Evolutionary conservation across 2,329 filamentous ascomycete species (phyloP), one percentile per base, ranked within the genome.

Genomic region (Metarhizium album): DNA sequence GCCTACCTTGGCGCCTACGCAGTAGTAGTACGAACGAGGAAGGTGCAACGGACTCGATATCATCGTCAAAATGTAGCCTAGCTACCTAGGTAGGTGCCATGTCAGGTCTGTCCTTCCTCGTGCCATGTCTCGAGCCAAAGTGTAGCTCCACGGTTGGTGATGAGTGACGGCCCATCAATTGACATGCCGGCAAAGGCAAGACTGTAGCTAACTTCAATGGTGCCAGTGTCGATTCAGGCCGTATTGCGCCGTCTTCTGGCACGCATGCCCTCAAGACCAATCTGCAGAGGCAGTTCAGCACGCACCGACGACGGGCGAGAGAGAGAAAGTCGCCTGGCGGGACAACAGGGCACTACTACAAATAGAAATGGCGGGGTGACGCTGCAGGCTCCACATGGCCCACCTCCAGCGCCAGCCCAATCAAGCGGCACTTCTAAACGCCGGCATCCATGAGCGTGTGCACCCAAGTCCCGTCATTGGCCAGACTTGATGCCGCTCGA

Each of bases 381-480:
- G 33, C 16, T 35, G 33, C 33, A 35, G 33, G 33, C 14, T 9
- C 27, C 22, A 2, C 3, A 8, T 5, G 40, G n/a, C 8, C 40
- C 40, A 3, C 13, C 40, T 18, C 35, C 27, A 42, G 13, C 52
- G 50, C 46, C 24, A 45, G 51, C 20, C 58, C 58, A 58, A 59
- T 59, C 49, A 60, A 42, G 46, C 50, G 52, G 33, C 50, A 43
- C 49, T 23, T 42, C 40, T 60, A 60, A 55, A 58, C 58, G 58
- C 58, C 57, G 53, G 53, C 55, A 50, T 49, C 49, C 37, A 27
- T 27, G 31, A 33, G 43, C 46, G 49, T 46, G 23, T 23, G 42
- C 5, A 35, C n/a, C 43, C 45, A 47, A 4, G 47, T 43, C 35
- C 45, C 33, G 45, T 47, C 33, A 51, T 27, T 54, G 53, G 51